Evolutionary conservation across 164 flowering plant genomes (phyloP).

Genomic region (Kingdonia uniflora): DNA sequence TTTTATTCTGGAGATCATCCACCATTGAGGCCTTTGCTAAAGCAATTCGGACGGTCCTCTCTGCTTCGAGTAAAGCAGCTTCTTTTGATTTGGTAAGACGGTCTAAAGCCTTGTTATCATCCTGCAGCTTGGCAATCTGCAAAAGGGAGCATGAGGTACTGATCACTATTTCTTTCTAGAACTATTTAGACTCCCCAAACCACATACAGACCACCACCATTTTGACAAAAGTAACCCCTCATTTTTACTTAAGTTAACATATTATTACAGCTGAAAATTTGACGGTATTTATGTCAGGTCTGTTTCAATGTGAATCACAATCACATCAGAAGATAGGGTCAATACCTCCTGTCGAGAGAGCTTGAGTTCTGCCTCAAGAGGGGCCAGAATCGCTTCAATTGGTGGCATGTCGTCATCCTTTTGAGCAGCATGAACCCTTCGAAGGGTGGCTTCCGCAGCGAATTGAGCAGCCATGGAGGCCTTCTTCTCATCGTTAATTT

Average conservation of each 20-base stretch:
- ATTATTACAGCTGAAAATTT: no score
- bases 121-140: conserved; percentile 91
- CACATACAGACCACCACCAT: no score
- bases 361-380: conserved; percentile 95
- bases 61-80: conserved; percentile 95
- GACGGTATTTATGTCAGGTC: no score
- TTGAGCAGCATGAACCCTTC: conserved; percentile 99
- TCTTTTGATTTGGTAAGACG: conserved; percentile 99
- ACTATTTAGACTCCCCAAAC: no score
- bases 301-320: no score
- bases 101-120: conserved; percentile 95
- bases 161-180: no score
- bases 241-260: no score
- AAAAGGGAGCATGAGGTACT: conserved; percentile 6
- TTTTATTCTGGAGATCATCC: conserved; percentile 96
- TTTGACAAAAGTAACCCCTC: no score
- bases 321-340: not conserved
- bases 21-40: conserved; percentile 97
- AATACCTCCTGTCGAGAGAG: conserved; percentile 85
- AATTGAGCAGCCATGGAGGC: conserved; percentile 99
- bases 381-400: conserved; percentile 98
- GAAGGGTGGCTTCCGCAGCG: conserved; percentile 99
- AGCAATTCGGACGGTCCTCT: conserved; percentile 86
- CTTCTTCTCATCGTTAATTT: conserved; percentile 96
- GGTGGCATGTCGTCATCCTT: conserved; percentile 99